Evolutionary conservation across 257 asterid species (phyloP), one percentile per base, ranked within the genome.

Genomic region (Solanum virginianum): DNA sequence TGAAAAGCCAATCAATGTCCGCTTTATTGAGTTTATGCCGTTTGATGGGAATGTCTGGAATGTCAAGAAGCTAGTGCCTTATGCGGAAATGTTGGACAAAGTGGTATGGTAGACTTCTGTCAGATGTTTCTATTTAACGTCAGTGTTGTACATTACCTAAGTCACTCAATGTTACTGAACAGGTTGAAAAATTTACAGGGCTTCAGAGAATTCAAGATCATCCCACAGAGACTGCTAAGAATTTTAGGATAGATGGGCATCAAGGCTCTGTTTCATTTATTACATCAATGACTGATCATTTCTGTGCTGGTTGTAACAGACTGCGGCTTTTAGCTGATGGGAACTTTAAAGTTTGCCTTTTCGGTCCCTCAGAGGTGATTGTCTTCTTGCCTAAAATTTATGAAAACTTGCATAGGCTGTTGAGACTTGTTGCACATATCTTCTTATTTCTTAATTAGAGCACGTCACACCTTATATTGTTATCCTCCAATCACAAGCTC

Each of bases 21-120:
- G 98, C 84, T 97, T 97, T 85, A 97, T 97, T 83, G 98, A 95
- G 93, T 95, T 97, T 89, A 95, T 97, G 98, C 98, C 98, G 77
- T 97, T 97, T 66, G 98, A 95, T 90, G 99, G 99, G 86, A 97
- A 97, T 88, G 97, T 94, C 84, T 97, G 98, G 99, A 97, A 97
- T 80, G 98, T 93, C 87, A 97, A 97, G 94, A 97, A 97, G 91
- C 96, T 97, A 43, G 98, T 97, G 63, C 92, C 99, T 26, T 97
- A 95, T 85, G 83, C 98, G 6, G 99, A 97, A 87, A 94, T 97
- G 98, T 80, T 95, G 91, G 98, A 95, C 90, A 94, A 87, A 90
- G 92, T 93, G 99, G 98, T 97, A 92, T 91, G 95, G 94, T 96
- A 90, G 90, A 80, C 55, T 85, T 89, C 36, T 85, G 60, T 71